Evolutionary conservation across 176 grass and related monocot species (phyloP).

Genomic region (Cenchrus fungigraminus): DNA sequence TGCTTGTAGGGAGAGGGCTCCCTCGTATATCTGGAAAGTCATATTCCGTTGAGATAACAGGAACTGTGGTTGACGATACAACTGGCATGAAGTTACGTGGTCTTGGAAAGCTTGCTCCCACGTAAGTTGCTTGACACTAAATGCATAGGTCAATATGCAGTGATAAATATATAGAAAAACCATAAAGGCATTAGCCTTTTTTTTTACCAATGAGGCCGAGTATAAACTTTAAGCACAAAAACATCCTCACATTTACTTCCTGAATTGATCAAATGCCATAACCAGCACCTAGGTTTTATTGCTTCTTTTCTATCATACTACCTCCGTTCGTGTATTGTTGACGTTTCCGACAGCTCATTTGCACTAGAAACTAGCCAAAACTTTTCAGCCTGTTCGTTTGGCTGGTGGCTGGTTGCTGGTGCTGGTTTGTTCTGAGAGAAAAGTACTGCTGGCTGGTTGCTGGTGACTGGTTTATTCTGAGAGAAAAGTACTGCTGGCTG

Average conservation of each 20-base stretch:
- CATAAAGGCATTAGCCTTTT: background rate
- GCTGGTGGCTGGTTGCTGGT: too few relatives aligned
- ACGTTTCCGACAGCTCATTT: too few relatives aligned
- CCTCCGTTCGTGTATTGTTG: background rate
- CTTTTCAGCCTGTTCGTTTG: too few relatives aligned
- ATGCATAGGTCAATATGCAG: background rate
- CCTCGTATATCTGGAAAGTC: conserved; percentile 55
- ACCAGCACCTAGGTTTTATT: background rate
- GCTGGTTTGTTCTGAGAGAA: too few relatives aligned
- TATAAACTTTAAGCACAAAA: background rate
- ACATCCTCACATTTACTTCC: background rate
- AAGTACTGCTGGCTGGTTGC: too few relatives aligned
- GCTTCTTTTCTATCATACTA: background rate
- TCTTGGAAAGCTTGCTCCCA: conserved; percentile 90
- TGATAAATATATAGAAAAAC: background rate
- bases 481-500: too few relatives aligned
- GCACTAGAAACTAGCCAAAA: too few relatives aligned
- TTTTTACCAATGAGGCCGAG: background rate
- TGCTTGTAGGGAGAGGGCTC: conserved; percentile 79
- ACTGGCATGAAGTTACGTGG: conserved; percentile 62
- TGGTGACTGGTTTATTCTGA: too few relatives aligned
- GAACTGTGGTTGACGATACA: conserved; percentile 65
- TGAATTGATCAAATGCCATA: background rate
- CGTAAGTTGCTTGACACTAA: conserved; percentile 66
- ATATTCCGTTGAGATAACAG: conserved; percentile 80